These are phyloP conservation scores for Scedosporium dehoogii DNA, from an alignment of 2,329 filamentous ascomycete species.

Conservation along the genomic window DNA sequence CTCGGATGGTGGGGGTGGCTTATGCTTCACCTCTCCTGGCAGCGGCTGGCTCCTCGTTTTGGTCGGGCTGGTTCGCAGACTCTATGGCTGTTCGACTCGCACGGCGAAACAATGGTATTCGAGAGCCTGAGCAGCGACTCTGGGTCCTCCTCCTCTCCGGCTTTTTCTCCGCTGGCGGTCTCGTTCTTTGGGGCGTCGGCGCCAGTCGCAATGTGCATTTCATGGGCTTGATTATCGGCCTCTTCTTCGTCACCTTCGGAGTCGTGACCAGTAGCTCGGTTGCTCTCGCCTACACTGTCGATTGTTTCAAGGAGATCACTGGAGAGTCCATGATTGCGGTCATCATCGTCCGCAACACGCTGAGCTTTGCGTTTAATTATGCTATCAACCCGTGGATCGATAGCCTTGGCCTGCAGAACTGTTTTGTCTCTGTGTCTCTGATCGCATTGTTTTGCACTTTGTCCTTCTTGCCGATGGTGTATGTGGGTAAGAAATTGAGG, in stretches of 20 bases:
- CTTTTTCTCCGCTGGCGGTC: slow-evolving; percentile 27
- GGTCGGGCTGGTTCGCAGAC: slow-evolving; percentile 21
- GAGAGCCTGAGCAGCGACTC: slow-evolving; percentile 24
- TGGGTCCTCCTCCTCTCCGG: slow-evolving; percentile 22
- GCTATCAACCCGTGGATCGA: slow-evolving; percentile 24
- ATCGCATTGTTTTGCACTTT: slow-evolving; percentile 16
- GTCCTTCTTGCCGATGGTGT: slow-evolving; percentile 20
- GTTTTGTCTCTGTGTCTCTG: slow-evolving; percentile 21
- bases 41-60: slow-evolving; percentile 14
- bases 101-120: slow-evolving; percentile 22
- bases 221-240: slow-evolving; percentile 22
- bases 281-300: slow-evolving; percentile 21
- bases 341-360: slow-evolving; percentile 20
- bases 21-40: slow-evolving; percentile 21
- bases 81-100: slow-evolving; percentile 20
- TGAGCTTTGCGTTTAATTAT: slow-evolving; percentile 14
- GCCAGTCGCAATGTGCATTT: slow-evolving; percentile 21
- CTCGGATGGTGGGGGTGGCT: slow-evolving; percentile 20
- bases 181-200: slow-evolving; percentile 39
- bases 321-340: slow-evolving; percentile 21
- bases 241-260: slow-evolving; percentile 21
- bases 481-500: slow-evolving; percentile 18
- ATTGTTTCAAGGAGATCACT: slow-evolving; percentile 23
- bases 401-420: slow-evolving; percentile 20
- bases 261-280: slow-evolving; percentile 20